These are phyloP conservation scores for Gracilaria gracilis DNA, from an alignment of 23 red algal species.

Conservation along the genomic window DNA sequence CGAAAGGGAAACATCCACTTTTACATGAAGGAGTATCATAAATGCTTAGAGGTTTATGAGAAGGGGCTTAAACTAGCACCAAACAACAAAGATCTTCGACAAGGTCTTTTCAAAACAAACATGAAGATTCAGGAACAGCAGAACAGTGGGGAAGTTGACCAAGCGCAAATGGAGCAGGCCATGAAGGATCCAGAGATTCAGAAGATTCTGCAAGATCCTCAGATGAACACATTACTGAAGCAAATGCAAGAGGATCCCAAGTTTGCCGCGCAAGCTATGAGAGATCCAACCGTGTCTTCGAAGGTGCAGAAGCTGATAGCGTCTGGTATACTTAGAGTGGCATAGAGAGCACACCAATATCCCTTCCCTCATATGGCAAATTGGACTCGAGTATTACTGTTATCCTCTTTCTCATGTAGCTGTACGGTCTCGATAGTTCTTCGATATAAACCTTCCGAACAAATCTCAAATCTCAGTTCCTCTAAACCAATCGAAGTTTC, in stretches of 20 bases:
- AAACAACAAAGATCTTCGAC: slow-evolving; percentile 88
- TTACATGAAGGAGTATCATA: slow-evolving; percentile 99
- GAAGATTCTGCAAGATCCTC: slow-evolving; percentile 92
- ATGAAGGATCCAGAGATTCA: slow-evolving; percentile 99
- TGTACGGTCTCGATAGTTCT: not conserved
- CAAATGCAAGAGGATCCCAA: slow-evolving; percentile 87
- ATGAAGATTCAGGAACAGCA: slow-evolving; percentile 86
- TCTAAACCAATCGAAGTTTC: not conserved
- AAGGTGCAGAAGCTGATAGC: slow-evolving; percentile 95
- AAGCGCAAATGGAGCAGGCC: slow-evolving; percentile 88
- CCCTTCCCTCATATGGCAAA: no score
- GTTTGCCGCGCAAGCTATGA: slow-evolving; percentile 76
- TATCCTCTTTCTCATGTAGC: not conserved
- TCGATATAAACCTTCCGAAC: not conserved
- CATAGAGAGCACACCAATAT: slow-evolving; percentile 18
- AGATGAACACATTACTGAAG: slow-evolving; percentile 84
- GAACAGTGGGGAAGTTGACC: slow-evolving; percentile 83
- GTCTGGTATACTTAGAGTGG: slow-evolving; percentile 92
- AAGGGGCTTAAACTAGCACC: slow-evolving; percentile 91
- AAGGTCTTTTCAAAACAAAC: slow-evolving; percentile 82
- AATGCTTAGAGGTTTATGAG: slow-evolving; percentile 93
- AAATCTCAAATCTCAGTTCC: not conserved
- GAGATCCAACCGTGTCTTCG: slow-evolving; percentile 79
- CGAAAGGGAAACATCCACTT: slow-evolving; percentile 97
- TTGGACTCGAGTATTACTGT: not conserved